A percentile compares a stretch with the other conserved stretches of the same genome.
Evolutionary conservation across 768 basidiomycete species (phyloP).

Genomic region (Mycena haematopus): DNA sequence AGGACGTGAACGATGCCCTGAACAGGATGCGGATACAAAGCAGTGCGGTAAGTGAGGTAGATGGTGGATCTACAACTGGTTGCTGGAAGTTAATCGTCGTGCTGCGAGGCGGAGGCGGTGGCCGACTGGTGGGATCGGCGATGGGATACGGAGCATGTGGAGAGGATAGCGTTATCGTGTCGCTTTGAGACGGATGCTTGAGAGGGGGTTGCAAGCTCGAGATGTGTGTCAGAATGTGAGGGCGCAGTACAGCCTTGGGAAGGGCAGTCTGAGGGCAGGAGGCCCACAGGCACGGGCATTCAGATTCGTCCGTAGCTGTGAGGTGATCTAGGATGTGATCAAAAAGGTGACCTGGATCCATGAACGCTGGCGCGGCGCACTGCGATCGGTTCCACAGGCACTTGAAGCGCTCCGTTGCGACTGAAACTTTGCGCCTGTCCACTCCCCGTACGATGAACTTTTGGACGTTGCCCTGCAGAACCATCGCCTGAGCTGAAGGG

Average conservation of each 20-base stretch:
- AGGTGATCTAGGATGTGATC: constrained; percentile 73
- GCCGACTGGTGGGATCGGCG: constrained; percentile 68
- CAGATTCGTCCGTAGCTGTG: constrained; percentile 47
- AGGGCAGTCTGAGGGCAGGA: constrained; percentile 59
- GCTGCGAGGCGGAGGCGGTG: constrained; percentile 73
- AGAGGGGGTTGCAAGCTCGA: constrained; percentile 60
- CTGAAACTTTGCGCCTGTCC: constrained; percentile 64
- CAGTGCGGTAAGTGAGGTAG: constrained; percentile 79
- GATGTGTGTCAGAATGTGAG: constrained; percentile 81
- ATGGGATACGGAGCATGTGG: constrained; percentile 61
- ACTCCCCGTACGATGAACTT: constrained; percentile 91
- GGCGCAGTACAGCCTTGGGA: constrained; percentile 59
- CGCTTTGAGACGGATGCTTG: constrained; percentile 74
- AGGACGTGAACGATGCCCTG: constrained; percentile 76
- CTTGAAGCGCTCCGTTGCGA: constrained; percentile 67
- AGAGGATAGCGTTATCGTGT: constrained; percentile 72
- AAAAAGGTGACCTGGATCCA: constrained; percentile 68
- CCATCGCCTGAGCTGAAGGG: constrained; percentile 87
- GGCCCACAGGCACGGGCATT: constrained; percentile 73
- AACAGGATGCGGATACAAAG: constrained; percentile 86
- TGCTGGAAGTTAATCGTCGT: constrained; percentile 63
- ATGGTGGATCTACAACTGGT: constrained; percentile 69
- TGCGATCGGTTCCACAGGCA: constrained; percentile 79
- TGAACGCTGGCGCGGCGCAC: constrained; percentile 55
- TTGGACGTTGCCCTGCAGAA: constrained; percentile 72